phyloP scores from a whole-genome alignment of 306 rosid species.

The Arachis hypogaea region DNA sequence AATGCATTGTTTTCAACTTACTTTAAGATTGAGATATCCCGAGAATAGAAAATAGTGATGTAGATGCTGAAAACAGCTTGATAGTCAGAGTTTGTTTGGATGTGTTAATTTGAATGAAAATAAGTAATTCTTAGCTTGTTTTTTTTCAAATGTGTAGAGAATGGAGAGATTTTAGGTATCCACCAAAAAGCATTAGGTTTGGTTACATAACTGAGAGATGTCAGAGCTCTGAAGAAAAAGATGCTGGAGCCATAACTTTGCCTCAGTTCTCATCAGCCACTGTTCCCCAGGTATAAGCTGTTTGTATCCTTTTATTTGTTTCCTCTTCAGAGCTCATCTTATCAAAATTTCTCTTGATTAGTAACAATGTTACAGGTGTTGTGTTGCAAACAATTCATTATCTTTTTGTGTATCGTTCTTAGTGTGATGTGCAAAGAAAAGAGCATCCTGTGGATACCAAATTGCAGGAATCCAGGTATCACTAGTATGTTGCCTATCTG shows the following conservation, averaged over 20 bases:
- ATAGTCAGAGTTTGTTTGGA: not conserved
- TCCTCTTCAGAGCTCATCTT: not conserved
- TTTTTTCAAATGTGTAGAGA: conserved; percentile 55
- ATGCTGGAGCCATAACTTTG: conserved; percentile 46
- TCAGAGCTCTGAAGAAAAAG: conserved; percentile 47
- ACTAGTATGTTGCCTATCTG: conserved; percentile 32
- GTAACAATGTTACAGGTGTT: not conserved
- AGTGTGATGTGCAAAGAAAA: conserved; percentile 47
- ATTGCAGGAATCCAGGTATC: conserved; percentile 65
- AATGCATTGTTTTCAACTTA: not conserved
- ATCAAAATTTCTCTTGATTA: not conserved
- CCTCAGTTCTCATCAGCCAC: conserved; percentile 79
- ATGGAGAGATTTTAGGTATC: conserved; percentile 77
- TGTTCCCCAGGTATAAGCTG: conserved; percentile 63
- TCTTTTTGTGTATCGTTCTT: conserved; percentile 17
- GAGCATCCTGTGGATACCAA: conserved; percentile 40
- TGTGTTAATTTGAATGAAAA: not conserved
- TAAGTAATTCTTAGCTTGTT: not conserved
- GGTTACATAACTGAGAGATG: conserved; percentile 45
- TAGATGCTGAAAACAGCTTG: not conserved
- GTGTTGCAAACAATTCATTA: conserved; percentile 2
- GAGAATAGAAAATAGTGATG: not conserved
- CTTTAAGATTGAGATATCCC: not conserved
- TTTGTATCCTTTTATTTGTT: not conserved
- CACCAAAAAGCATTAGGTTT: conserved; percentile 63